Percentiles rank a stretch among this genome's conserved stretches.
Evolutionary conservation across 306 rosid genomes (phyloP).

Genomic region (Betula pendula): DNA sequence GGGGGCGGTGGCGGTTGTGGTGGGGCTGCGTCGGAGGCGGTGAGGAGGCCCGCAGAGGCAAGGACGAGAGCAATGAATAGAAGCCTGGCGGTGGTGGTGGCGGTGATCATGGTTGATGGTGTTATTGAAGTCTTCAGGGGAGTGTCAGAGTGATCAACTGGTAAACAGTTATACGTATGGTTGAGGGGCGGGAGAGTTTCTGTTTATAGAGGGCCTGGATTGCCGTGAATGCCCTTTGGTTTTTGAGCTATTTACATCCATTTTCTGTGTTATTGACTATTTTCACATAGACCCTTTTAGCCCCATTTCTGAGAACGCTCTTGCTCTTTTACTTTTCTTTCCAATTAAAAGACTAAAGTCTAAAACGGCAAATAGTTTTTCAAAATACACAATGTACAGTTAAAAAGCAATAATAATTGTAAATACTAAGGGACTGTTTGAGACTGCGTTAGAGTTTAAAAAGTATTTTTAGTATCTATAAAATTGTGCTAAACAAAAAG

Average conservation of each 20-base stretch:
- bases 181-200: constrained; percentile 20
- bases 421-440: no score
- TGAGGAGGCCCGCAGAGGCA: constrained; percentile 5
- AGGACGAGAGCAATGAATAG: constrained; percentile 3
- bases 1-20: background rate
- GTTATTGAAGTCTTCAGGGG: background rate
- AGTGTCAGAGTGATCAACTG: background rate
- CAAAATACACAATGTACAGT: no score
- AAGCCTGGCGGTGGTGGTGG: constrained; percentile 12
- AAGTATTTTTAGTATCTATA: no score
- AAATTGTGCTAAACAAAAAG: no score
- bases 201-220: background rate
- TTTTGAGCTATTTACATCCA: background rate
- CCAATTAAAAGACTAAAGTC: no score
- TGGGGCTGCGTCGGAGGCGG: background rate
- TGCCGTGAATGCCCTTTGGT: constrained; percentile 18
- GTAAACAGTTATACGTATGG: background rate
- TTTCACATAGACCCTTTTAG: background rate
- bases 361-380: no score
- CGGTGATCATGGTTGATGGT: background rate
- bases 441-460: no score
- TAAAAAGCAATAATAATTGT: no score
- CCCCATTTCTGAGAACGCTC: background rate
- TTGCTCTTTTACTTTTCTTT: background rate
- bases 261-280: background rate